phyloP scores from a whole-genome alignment of 2,329 filamentous ascomycete species.

The Triangularia verruculosa region DNA sequence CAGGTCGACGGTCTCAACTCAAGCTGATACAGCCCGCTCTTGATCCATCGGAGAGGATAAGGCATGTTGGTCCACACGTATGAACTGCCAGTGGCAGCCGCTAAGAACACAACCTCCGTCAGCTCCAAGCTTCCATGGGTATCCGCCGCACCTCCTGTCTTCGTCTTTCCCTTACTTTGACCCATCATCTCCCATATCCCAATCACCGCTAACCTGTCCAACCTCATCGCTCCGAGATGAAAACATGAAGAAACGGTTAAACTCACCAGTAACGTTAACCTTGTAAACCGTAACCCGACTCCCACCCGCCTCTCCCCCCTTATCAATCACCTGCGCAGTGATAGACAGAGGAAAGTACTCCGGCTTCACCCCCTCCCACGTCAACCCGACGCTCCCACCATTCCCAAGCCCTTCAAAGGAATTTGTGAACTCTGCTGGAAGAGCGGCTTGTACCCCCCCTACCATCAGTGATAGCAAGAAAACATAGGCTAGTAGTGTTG shows the following conservation, averaged over 20 bases:
- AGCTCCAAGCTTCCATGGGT: background rate
- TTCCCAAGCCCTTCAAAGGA: conserved; percentile 26
- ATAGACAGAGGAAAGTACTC: conserved; percentile 26
- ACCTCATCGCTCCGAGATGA: background rate
- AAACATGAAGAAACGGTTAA: background rate
- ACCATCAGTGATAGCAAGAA: background rate
- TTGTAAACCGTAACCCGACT: conserved; percentile 23
- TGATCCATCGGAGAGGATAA: conserved; percentile 27
- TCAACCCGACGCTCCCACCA: conserved; percentile 21
- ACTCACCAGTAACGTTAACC: conserved; percentile 29
- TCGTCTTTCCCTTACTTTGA: background rate
- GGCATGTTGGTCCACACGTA: conserved; percentile 28
- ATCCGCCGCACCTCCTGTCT: background rate
- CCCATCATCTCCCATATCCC: background rate
- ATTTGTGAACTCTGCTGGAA: conserved; percentile 27
- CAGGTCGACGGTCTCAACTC: conserved; percentile 25
- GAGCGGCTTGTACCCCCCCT: background rate
- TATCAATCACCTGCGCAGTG: conserved; percentile 28
- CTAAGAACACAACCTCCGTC: no score
- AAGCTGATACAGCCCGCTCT: conserved; percentile 29
- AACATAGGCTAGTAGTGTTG: background rate
- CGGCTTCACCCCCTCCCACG: conserved; percentile 24
- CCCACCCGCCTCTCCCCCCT: conserved; percentile 19
- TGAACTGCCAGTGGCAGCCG: conserved; percentile 20
- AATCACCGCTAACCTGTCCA: no score